A percentile compares a stretch with the other conserved stretches of the same genome.
phyloP scores from a whole-genome alignment of 2,329 filamentous ascomycete genomes.

The Tolypocladium endophyticum region DNA sequence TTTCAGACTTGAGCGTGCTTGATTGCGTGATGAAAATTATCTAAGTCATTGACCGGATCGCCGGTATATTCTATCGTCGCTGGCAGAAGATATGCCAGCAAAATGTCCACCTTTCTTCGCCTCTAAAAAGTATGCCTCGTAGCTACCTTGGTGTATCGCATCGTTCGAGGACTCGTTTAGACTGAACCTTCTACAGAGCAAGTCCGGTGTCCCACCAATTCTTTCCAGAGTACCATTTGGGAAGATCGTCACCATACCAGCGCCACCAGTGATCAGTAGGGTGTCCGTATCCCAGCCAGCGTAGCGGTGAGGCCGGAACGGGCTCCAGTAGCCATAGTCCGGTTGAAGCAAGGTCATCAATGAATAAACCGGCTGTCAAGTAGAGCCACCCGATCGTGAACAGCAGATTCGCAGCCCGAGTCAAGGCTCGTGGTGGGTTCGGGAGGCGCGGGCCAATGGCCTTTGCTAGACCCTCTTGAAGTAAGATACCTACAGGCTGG shows the following conservation, averaged over 20 bases:
- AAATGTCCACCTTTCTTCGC: background rate
- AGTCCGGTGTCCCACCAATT: constrained; percentile 48
- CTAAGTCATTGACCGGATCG: background rate
- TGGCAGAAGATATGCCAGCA: background rate
- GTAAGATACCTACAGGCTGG: constrained; percentile 53
- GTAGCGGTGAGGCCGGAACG: constrained; percentile 62
- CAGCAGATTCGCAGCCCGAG: constrained; percentile 46
- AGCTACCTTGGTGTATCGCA: background rate
- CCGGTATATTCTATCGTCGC: background rate
- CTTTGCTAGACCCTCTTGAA: constrained; percentile 38
- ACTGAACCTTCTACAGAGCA: constrained; percentile 11
- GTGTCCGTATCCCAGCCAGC: constrained; percentile 53
- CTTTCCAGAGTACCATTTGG: constrained; percentile 45
- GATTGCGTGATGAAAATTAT: background rate
- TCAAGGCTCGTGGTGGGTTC: constrained; percentile 30
- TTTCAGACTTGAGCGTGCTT: background rate
- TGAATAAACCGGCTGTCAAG: constrained; percentile 52
- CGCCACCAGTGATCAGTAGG: constrained; percentile 56
- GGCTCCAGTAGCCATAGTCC: constrained; percentile 78
- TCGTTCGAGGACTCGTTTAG: background rate
- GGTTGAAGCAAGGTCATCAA: constrained; percentile 63
- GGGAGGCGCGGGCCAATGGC: constrained; percentile 21
- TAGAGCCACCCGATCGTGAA: constrained; percentile 60
- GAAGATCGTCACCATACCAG: constrained; percentile 45
- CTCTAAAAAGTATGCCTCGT: background rate